Evolutionary conservation across 2,329 filamentous ascomycete genomes (phyloP).

Genomic region (Zasmidium citrigriseum): DNA sequence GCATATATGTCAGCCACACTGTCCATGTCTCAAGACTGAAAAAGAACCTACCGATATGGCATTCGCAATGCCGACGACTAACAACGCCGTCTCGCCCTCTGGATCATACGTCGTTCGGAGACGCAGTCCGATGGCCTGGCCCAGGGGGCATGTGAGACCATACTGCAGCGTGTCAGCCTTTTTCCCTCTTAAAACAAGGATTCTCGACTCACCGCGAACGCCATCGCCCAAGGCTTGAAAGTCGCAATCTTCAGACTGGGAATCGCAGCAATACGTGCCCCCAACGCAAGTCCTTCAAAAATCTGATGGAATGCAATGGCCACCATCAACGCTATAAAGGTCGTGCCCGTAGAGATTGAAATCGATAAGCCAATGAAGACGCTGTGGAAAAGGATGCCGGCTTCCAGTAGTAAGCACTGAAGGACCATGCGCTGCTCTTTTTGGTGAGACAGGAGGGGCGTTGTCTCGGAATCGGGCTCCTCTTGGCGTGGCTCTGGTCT

Average conservation of each 20-base stretch:
- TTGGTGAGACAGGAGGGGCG: background rate
- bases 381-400: constrained; percentile 76
- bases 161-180: constrained; percentile 44
- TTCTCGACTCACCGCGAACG: constrained; percentile 35
- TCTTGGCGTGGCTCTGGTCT: background rate
- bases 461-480: background rate
- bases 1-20: background rate
- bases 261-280: constrained; percentile 68
- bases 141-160: constrained; percentile 54
- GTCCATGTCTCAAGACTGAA: background rate
- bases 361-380: constrained; percentile 74
- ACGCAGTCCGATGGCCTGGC: constrained; percentile 49
- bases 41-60: constrained; percentile 40
- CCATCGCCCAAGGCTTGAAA: constrained; percentile 72
- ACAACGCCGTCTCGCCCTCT: constrained; percentile 45
- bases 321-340: constrained; percentile 65
- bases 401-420: constrained; percentile 73
- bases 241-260: constrained; percentile 71
- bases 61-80: constrained; percentile 52
- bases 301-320: constrained; percentile 72
- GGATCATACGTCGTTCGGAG: constrained; percentile 51
- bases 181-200: background rate
- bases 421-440: constrained; percentile 59
- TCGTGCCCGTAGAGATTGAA: constrained; percentile 64
- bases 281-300: constrained; percentile 68